A percentile compares a stretch with the other conserved stretches of the same genome.
phyloP scores from a whole-genome alignment of 1,284 basidiomycete species.

The Pyrrhoderma lamaoense region DNA sequence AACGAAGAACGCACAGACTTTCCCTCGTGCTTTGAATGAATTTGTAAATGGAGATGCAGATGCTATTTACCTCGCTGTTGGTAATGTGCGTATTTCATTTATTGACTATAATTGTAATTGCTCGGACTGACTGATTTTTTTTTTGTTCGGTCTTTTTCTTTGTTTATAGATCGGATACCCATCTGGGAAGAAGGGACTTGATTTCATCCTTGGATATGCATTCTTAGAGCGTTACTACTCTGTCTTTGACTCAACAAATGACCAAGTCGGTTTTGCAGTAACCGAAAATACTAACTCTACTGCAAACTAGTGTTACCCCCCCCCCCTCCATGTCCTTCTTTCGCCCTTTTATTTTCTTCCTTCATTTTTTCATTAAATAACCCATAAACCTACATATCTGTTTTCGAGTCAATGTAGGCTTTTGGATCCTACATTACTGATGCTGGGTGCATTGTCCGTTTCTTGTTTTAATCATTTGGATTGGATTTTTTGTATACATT shows the following conservation, averaged over 20 bases:
- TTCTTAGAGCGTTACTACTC: slow-evolving; percentile 55
- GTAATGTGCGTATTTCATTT: slow-evolving; percentile 13
- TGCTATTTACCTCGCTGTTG: slow-evolving; percentile 19
- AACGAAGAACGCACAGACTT: slow-evolving; percentile 21
- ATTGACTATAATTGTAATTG: slow-evolving; percentile 31
- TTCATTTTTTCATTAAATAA: neutral
- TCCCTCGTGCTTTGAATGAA: slow-evolving; percentile 19
- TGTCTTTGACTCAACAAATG: slow-evolving; percentile 53
- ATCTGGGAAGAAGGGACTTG: slow-evolving; percentile 28
- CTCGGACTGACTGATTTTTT: slow-evolving; percentile 18
- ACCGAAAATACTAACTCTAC: slow-evolving; percentile 36
- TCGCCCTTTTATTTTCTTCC: neutral
- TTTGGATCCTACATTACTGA: neutral
- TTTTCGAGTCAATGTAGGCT: neutral
- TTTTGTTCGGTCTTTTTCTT: slow-evolving; percentile 17
- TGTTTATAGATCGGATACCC: slow-evolving; percentile 9
- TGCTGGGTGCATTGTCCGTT: too few relatives aligned
- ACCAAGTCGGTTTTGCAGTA: slow-evolving; percentile 38
- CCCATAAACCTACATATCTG: neutral
- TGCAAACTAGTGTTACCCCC: slow-evolving; percentile 30
- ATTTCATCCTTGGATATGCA: slow-evolving; percentile 27
- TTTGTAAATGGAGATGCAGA: slow-evolving; percentile 17
- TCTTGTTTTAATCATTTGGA: too few relatives aligned
- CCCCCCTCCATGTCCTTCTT: neutral
- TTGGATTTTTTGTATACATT: too few relatives aligned